A percentile compares a stretch with the other conserved stretches of the same genome.
Conservation (phyloP, 2,329 filamentous ascomycete species). For the Penicillium sp. region DNA sequence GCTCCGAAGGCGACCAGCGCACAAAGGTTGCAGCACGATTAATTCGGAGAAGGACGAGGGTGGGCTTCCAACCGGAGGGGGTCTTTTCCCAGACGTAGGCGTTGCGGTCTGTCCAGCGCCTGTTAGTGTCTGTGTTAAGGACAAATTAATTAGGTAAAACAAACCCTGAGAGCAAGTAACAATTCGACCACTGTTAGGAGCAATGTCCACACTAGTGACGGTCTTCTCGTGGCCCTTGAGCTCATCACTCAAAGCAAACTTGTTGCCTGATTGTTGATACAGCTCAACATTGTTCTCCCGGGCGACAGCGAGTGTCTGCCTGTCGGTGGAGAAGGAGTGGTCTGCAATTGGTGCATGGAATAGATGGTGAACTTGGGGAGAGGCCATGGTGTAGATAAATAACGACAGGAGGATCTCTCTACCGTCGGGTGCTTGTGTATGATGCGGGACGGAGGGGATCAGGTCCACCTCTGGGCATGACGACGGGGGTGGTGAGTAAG, state of each 20-base stretch:
- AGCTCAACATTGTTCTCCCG: constrained; percentile 89
- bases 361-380: constrained; percentile 91
- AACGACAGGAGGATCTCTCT: constrained; percentile 95
- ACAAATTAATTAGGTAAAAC: constrained; percentile 19
- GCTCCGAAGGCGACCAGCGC: constrained; percentile 94
- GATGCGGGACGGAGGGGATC: constrained; percentile 14
- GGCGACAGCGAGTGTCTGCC: constrained; percentile 82
- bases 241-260: constrained; percentile 85
- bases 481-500: constrained; percentile 24
- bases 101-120: constrained; percentile 72
- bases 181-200: constrained; percentile 84
- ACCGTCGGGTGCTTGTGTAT: constrained; percentile 66
- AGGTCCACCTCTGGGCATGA: constrained; percentile 9
- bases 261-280: constrained; percentile 71
- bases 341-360: constrained; percentile 96
- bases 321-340: constrained; percentile 96
- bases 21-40: constrained; percentile 96
- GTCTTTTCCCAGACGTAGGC: constrained; percentile 97
- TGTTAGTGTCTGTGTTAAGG: constrained; percentile 2
- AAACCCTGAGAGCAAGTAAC: constrained; percentile 95
- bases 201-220: constrained; percentile 94
- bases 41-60: constrained; percentile 92
- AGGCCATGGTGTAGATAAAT: constrained; percentile 63
- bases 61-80: constrained; percentile 92
- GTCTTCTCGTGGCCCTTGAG: constrained; percentile 96